phyloP scores from a whole-genome alignment of 2,329 filamentous ascomycete genomes.

The Trichoderma pleuroti region DNA sequence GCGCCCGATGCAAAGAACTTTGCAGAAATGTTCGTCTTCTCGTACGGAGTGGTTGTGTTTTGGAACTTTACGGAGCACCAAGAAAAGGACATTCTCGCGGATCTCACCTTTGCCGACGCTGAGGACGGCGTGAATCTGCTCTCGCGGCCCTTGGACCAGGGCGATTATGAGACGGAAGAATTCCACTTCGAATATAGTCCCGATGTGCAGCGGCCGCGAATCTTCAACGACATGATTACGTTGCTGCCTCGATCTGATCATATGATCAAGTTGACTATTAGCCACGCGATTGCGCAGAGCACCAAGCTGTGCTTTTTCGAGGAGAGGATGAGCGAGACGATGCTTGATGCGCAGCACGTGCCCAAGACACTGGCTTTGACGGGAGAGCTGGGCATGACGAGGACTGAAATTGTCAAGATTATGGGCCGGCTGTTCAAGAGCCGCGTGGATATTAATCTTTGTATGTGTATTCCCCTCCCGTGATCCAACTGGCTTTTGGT shows the following conservation, averaged over 20 bases:
- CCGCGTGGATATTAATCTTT: constrained; percentile 94
- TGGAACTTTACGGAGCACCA: constrained; percentile 98
- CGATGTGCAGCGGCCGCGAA: constrained; percentile 77
- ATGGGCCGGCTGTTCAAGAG: constrained; percentile 88
- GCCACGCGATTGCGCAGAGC: constrained; percentile 94
- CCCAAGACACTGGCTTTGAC: constrained; percentile 86
- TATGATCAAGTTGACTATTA: constrained; percentile 98
- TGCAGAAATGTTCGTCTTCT: constrained; percentile 95
- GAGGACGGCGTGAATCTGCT: constrained; percentile 65
- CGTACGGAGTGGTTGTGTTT: constrained; percentile 95
- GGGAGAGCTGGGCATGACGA: constrained; percentile 84
- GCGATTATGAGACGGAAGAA: constrained; percentile 94
- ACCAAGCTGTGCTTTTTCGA: constrained; percentile 96
- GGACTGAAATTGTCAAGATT: constrained; percentile 88
- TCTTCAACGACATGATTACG: constrained; percentile 99
- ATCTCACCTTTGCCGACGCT: constrained; percentile 81
- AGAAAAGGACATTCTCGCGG: constrained; percentile 93
- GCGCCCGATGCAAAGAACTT: constrained; percentile 72
- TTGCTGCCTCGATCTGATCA: constrained; percentile 85
- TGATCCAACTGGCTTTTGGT: no score
- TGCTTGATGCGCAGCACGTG: constrained; percentile 88
- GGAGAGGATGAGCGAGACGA: constrained; percentile 90
- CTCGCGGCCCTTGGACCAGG: constrained; percentile 75
- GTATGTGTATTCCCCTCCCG: constrained; percentile 50
- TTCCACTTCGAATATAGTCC: constrained; percentile 97